A percentile compares a stretch with the other conserved stretches of the same genome.
Evolutionary conservation across 2,329 filamentous ascomycete genomes (phyloP).

Genomic region (Aspergillus fructus): DNA sequence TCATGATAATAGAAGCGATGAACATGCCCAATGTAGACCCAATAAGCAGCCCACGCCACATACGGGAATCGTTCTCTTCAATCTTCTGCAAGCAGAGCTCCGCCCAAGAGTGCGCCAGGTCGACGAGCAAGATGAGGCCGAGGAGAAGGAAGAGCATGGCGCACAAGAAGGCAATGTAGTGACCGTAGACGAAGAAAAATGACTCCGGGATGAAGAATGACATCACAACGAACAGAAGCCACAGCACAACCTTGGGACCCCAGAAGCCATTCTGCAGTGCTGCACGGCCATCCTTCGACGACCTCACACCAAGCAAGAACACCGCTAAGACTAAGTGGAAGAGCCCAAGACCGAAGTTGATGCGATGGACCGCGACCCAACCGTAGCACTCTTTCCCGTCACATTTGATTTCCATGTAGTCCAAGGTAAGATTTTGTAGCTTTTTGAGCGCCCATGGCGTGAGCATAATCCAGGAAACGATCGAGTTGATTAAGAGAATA

Average conservation of each 20-base stretch:
- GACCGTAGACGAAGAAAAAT: conserved; percentile 95
- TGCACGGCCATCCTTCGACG: conserved; percentile 82
- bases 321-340: conserved; percentile 88
- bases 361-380: conserved; percentile 93
- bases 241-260: conserved; percentile 91
- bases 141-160: conserved; percentile 93
- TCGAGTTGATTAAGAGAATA: conserved; percentile 93
- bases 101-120: conserved; percentile 94
- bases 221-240: conserved; percentile 81
- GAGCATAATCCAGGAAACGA: conserved; percentile 98
- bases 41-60: conserved; percentile 85
- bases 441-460: conserved; percentile 98
- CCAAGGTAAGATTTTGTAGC: conserved; percentile 83
- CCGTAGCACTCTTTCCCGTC: conserved; percentile 88
- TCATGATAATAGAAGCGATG: conserved; percentile 85
- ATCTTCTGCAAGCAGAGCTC: conserved; percentile 95
- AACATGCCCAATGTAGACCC: conserved; percentile 95
- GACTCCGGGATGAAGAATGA: conserved; percentile 94
- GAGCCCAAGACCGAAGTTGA: conserved; percentile 94
- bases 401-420: conserved; percentile 95
- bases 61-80: conserved; percentile 77
- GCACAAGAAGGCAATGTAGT: conserved; percentile 83
- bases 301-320: conserved; percentile 80
- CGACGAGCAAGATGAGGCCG: conserved; percentile 86
- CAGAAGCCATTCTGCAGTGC: conserved; percentile 97